Percentiles rank a stretch among this genome's conserved stretches.
Conservation (phyloP, 2,329 filamentous ascomycete genomes). For the Alternaria tenuissima region DNA sequence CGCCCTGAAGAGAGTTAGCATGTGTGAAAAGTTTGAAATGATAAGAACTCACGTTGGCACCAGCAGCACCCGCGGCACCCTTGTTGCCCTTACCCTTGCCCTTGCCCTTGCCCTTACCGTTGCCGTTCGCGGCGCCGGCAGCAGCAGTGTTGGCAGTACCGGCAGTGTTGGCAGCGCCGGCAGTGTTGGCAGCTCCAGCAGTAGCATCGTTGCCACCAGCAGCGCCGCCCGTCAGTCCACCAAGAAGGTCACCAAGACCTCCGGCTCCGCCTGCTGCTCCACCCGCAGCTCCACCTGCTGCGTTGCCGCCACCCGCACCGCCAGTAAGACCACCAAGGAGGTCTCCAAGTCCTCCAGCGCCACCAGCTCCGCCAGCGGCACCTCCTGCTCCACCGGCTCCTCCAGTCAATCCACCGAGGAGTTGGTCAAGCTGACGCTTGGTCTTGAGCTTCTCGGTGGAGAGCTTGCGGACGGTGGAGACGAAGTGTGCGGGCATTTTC, state of each 20-base stretch:
- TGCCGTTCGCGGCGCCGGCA: background rate
- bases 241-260: background rate
- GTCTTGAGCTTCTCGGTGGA: conserved; percentile 29
- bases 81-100: too few relatives aligned
- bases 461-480: conserved; percentile 30
- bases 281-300: background rate
- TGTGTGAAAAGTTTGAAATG: background rate
- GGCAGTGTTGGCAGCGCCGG: conserved; percentile 9
- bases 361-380: conserved; percentile 5
- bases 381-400: conserved; percentile 14
- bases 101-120: too few relatives aligned
- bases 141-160: background rate
- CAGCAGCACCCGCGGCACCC: background rate
- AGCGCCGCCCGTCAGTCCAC: background rate
- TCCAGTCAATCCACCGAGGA: conserved; percentile 1
- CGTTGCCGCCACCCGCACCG: conserved; percentile 2
- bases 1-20: background rate
- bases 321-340: conserved; percentile 16
- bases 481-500: conserved; percentile 37
- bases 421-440: conserved; percentile 3
- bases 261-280: background rate
- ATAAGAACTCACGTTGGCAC: background rate
- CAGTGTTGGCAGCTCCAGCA: conserved; percentile 8
- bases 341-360: conserved; percentile 3
- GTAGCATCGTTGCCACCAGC: background rate